Evolutionary conservation across 495 filamentous ascomycete genomes (phyloP).

Genomic region (Penicillium alfredii): DNA sequence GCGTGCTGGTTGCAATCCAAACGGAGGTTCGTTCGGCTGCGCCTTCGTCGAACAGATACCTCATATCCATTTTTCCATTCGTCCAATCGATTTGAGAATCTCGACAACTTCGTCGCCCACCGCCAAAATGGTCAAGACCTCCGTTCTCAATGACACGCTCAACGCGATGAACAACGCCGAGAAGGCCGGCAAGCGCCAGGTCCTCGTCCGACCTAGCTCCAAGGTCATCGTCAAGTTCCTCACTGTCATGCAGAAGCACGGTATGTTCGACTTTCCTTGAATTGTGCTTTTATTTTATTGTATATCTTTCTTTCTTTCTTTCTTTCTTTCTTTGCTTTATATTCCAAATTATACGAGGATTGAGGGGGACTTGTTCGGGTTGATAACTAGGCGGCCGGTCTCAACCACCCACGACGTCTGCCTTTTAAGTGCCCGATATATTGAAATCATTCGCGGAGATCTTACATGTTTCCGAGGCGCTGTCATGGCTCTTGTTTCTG

Average conservation of each 20-base stretch:
- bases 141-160: slow-evolving; percentile 97
- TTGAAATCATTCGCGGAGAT: slow-evolving; percentile 61
- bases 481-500: slow-evolving; percentile 49
- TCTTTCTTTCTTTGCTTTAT: slow-evolving; percentile 5
- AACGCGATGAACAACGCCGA: slow-evolving; percentile 99
- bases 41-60: slow-evolving; percentile 57
- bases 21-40: slow-evolving; percentile 11
- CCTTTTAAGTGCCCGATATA: slow-evolving; percentile 99
- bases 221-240: slow-evolving; percentile 99
- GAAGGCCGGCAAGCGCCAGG: slow-evolving; percentile 97
- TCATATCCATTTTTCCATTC: slow-evolving; percentile 51
- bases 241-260: slow-evolving; percentile 96
- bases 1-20: too few relatives aligned
- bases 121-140: slow-evolving; percentile 96
- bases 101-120: slow-evolving; percentile 53
- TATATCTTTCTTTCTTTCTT: slow-evolving; percentile 6
- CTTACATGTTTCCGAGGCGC: slow-evolving; percentile 79
- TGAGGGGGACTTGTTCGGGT: slow-evolving; percentile 54
- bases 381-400: slow-evolving; percentile 99
- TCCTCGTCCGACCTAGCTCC: slow-evolving; percentile 89
- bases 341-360: slow-evolving; percentile 2
- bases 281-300: slow-evolving; percentile 3
- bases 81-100: slow-evolving; percentile 76
- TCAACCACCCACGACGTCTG: slow-evolving; percentile 73
- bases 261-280: slow-evolving; percentile 57